Evolutionary conservation across 2,329 filamentous ascomycete genomes (phyloP).

Genomic region (Hirsutella rhossiliensis): DNA sequence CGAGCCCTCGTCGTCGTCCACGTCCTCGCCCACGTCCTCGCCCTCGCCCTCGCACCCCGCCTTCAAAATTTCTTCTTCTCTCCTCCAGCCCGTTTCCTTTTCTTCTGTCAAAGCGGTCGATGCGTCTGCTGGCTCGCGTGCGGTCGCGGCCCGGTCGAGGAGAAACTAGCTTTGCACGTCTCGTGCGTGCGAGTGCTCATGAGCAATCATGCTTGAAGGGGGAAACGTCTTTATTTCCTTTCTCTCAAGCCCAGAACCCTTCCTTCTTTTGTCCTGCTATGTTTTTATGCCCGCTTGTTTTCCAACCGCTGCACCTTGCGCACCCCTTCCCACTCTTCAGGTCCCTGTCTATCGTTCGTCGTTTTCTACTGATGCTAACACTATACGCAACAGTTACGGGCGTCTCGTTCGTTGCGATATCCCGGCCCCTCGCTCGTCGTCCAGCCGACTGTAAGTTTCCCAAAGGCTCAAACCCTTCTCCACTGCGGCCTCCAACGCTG

Average conservation of each 20-base stretch:
- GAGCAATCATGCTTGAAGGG: constrained; percentile 2
- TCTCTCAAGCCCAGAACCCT: not conserved
- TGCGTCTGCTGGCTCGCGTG: constrained; percentile 14
- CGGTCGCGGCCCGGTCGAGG: constrained; percentile 13
- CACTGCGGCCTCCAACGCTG: constrained; percentile 1
- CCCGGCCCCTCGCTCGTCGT: constrained; percentile 85
- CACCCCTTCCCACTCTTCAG: not conserved
- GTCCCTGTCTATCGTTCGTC: not conserved
- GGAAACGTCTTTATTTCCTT: not conserved
- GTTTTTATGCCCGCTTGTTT: not conserved
- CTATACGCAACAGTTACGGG: constrained; percentile 58
- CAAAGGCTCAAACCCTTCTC: not conserved
- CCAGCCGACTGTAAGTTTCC: constrained; percentile 78
- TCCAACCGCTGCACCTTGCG: too few species aligned
- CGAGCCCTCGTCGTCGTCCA: constrained; percentile 13
- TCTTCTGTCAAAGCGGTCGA: constrained; percentile 11
- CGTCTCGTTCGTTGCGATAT: constrained; percentile 98
- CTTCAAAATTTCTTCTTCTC: constrained; percentile 5
- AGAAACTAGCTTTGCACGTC: constrained; percentile 12
- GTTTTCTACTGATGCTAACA: not conserved
- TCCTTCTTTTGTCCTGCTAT: not conserved
- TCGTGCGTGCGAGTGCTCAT: constrained; percentile 7
- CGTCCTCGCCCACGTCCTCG: constrained; percentile 13
- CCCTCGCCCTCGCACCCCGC: constrained; percentile 8
- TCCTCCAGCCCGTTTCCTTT: constrained; percentile 9